Base-by-base conservation (phyloP, 129 eudicot genomes). In the Helianthus tuberosus region DNA sequence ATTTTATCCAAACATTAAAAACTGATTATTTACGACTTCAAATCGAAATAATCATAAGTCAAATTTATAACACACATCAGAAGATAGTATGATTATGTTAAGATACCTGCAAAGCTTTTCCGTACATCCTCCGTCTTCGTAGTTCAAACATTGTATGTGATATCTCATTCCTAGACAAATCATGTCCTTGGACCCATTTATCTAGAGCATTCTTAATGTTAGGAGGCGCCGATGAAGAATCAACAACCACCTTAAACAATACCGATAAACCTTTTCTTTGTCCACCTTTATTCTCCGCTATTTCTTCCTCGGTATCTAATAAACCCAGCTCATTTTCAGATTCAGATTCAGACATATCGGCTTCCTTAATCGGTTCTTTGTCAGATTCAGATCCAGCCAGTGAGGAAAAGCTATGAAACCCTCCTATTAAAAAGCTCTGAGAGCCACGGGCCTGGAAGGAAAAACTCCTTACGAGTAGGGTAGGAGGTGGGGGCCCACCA, bases 81-180 rank as follows among this genome's bases (percentile, higher is more conserved):
- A 60, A 20, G 54, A 66, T 39, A 9, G 54, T 36, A 38, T 65
- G 66, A 46, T 43, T 8, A 59, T 15, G 32, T 41, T 11, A 41
- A 47, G 15, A 9, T 57, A 95, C 97, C 99, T 95, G 94, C 77
- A 91, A 73, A 61, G 96, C 97, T 81, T 66, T 91, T 47, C 75
- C 78, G 66, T 54, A 88, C 91, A 91, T 55, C 59, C 67, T 82
- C 23, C 91, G 82, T 59, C 64, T 85, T 32, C 97, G 86, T 39
- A 91, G 90, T 54, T 66, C 73, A 47, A 54, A 23, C 63, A 75
- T 78, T 46, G 88, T 27, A 41, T 48, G 13, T 5, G 74, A 29
- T 63, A 88, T 75, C 48, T 85, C 87, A 2, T 77, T 2, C 36
- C 73, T 74, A 46, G 82, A 78, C 68, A 91, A 17, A 8, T 85